These are phyloP conservation scores for Neocucurbitaria cava DNA, from an alignment of 2,329 filamentous ascomycete genomes.

Conservation along the genomic window DNA sequence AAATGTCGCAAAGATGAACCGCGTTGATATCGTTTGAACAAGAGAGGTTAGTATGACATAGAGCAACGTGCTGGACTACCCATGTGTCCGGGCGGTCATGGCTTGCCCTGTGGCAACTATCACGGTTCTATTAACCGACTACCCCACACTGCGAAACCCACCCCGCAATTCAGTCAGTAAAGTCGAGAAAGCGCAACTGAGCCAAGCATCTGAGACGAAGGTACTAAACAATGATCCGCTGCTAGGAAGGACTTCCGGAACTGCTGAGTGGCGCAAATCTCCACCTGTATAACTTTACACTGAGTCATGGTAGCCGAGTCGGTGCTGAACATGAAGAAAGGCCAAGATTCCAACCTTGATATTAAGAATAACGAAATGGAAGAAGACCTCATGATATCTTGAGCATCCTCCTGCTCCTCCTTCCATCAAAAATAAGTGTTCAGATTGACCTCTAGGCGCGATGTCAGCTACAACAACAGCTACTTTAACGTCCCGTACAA, in stretches of 20 bases:
- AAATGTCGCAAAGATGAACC: too few species aligned
- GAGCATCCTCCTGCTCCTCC: neutral
- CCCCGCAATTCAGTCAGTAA: neutral
- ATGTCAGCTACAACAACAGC: neutral
- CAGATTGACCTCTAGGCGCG: neutral
- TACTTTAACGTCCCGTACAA: neutral
- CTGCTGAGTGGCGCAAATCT: neutral
- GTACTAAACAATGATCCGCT: neutral
- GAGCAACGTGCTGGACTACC: neutral
- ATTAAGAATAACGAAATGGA: neutral
- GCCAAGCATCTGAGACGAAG: neutral
- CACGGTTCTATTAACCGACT: neutral
- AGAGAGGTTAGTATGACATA: neutral
- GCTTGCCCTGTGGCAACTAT: neutral
- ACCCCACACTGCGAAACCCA: neutral
- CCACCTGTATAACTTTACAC: neutral
- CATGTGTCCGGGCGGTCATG: neutral
- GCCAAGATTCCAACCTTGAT: neutral
- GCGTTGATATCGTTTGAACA: neutral
- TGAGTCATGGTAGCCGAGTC: neutral
- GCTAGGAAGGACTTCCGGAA: neutral
- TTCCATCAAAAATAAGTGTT: neutral
- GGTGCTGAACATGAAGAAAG: neutral
- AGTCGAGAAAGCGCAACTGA: neutral
- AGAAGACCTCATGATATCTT: neutral